Evolutionary conservation across 129 eudicot genomes (phyloP), one percentile per base, ranked within the genome.

Genomic region (Flaveria bidentis): DNA sequence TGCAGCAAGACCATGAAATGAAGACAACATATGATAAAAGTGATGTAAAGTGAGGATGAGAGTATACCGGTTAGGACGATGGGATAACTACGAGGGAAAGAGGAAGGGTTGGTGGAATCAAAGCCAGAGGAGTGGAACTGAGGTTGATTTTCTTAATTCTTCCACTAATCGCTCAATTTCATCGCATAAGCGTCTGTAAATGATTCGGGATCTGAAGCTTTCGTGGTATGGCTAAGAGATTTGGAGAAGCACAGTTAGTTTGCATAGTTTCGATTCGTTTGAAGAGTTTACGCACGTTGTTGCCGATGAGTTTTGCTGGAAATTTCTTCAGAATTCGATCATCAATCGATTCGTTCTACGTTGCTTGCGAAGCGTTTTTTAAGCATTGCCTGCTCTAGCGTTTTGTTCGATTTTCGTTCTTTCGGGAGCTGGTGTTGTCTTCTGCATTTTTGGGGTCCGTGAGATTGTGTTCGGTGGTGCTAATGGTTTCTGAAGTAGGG

Each of bases 251-350:
- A 45, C 82, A 50, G 17, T 14, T 57, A 36, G 50, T 78, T 57
- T 47, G 58, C 45, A 26, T 68, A 78, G 69, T 56, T 58, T 69
- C 22, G 82, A 58, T 44, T 57, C 76, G 36, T 42, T 78, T 62
- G 62, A 69, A 57, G 51, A 57, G 26, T 57, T 58, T 73, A 49
- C 82, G 69, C 36, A 57, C 76, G 25, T 58, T 57, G 15, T 57
- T 51, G 33, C 57, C 44, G 78, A 79, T 79, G 83, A 33, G 64
- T 49, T 71, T 72, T 71, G 73, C 78, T 64, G 82, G 78, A 64
- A 79, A 71, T 55, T 72, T 72, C 73, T 79, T 63, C 41, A 64
- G 78, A 17, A 79, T 78, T 42, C 78, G 84, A 74, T 82, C 79
- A 12, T 51, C 84, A 5, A 56, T 82, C 62, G 84, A 61, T 4